Base-by-base conservation (phyloP, 2,329 filamentous ascomycete species). In the Trichoderma oligosporum region DNA sequence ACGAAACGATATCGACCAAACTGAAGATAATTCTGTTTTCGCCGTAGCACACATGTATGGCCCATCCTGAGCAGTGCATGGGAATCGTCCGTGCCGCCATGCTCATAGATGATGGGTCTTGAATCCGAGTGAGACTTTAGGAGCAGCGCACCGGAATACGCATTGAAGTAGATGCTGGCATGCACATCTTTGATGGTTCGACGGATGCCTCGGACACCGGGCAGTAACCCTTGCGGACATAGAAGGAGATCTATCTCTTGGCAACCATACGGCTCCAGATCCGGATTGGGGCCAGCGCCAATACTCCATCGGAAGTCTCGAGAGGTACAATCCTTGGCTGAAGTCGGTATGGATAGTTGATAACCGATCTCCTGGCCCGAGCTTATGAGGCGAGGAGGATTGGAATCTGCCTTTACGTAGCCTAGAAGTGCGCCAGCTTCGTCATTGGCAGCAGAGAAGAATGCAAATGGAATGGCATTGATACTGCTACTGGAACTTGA, bases 31-130 rank as follows among this genome's bases (percentile, higher is more conserved):
- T 55, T 55, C 11, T 29, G 51, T 4, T 44, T 11, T 35, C 39
- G 29, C 16, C 51, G 39, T 7, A 54, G 8, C 11, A 54, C 51
- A 12, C 29, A 54, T 2, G 51, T 45, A 9, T 44, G 18, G 14
- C 7, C 12, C 11, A n/a, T 18, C 4, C 20, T 14, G 20, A 55
- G 16, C 4, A 16, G n/a, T 20, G 45, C 25, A 25, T 55, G 39
- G 2, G 25, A 11, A n/a, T 55, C 33, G 16, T 38, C 31, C 31
- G 45, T 20, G 9, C 29, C 51, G 12, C 51, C 51, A 14, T 46
- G 51, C 24, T 55, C 51, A 20, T 55, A 55, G 41, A 55, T 11
- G 4, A 55, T 45, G 11, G 51, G 51, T 27, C 51, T n/a, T n/a
- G n/a, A 41, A 16, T 22, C 27, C 14, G 39, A 55, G n/a, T 36